Evolutionary conservation across 2,329 filamentous ascomycete species (phyloP), one percentile per base, ranked within the genome.

Genomic region (Zelopaecilomyces penicillatus): DNA sequence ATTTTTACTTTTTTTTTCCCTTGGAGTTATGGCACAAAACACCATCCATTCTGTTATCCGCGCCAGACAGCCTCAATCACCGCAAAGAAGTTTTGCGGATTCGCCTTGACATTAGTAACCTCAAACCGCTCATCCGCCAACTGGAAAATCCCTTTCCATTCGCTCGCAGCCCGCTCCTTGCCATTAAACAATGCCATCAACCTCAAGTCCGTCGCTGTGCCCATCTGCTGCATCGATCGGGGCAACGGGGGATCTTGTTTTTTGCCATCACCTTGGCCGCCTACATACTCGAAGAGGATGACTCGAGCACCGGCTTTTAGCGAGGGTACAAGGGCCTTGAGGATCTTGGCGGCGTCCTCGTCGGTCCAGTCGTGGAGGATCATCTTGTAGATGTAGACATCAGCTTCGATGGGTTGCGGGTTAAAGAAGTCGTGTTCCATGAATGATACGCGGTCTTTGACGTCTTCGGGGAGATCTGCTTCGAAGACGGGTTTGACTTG

Each of bases 321-420:
- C 19, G 66, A 63, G 1, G 72, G 70, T 0, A 68, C 50, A 31
- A 76, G 54, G 1, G 60, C 60, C 37, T 56, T 60, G 28, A 69
- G 56, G 32, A 74, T 69, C 37, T 58, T 54, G 28, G 59, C 48
- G 1, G 60, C 59, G 40, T 70, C 62, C 30, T 63, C 57, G 37
- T 77, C 70, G 0, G 72, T 64, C 72, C 73, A 76, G 61, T 77
- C 73, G 55, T 78, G 73, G 6, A 79, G 59, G 40, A 78, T 74
- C 49, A 67, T 60, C 48, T 74, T 74, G 44, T 78, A 57, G 41
- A 77, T 59, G 58, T 75, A 78, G 35, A 75, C 60, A 44, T 73
- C 70, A 3, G 65, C 74, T 12, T 58, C 45, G 4, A 58, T 54
- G 6, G 55, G 45, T 44, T 69, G 65, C 1, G 62, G 59, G 29